phyloP scores from a whole-genome alignment of 495 filamentous ascomycete species.

The Penicillium bovifimosum region DNA sequence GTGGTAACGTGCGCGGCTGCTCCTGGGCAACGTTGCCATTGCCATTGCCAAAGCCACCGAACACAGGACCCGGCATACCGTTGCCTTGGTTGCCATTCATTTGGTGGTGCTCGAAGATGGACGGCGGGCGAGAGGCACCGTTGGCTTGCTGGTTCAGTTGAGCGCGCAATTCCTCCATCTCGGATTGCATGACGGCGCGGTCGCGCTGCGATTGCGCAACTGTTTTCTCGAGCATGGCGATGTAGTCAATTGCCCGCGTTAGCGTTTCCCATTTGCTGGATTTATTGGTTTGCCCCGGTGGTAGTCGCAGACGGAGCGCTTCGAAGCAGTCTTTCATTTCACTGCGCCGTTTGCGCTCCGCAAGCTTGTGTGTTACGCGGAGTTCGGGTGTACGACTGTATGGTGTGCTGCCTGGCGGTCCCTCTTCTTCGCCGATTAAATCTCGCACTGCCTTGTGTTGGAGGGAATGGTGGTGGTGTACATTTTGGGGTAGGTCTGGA shows the following conservation, averaged over 20 bases:
- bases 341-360: constrained; percentile 89
- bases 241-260: constrained; percentile 52
- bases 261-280: constrained; percentile 99
- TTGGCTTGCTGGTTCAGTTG: constrained; percentile 47
- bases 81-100: constrained; percentile 36
- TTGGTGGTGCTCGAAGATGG: constrained; percentile 38
- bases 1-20: constrained; percentile 48
- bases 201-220: constrained; percentile 29
- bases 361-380: constrained; percentile 91
- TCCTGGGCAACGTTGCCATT: constrained; percentile 32
- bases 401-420: constrained; percentile 54
- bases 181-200: constrained; percentile 49
- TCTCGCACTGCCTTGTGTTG: constrained; percentile 67
- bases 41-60: constrained; percentile 30
- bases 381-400: constrained; percentile 95
- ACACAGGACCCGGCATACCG: constrained; percentile 32
- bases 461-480: constrained; percentile 75
- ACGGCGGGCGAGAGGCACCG: constrained; percentile 37
- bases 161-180: constrained; percentile 43
- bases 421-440: constrained; percentile 57
- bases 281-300: constrained; percentile 82
- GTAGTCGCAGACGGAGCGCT: constrained; percentile 71
- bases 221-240: constrained; percentile 33
- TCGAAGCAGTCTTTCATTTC: constrained; percentile 99
- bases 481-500: constrained; percentile 42